phyloP scores from a whole-genome alignment of 2,329 filamentous ascomycete genomes.

The Claviceps sp. region DNA sequence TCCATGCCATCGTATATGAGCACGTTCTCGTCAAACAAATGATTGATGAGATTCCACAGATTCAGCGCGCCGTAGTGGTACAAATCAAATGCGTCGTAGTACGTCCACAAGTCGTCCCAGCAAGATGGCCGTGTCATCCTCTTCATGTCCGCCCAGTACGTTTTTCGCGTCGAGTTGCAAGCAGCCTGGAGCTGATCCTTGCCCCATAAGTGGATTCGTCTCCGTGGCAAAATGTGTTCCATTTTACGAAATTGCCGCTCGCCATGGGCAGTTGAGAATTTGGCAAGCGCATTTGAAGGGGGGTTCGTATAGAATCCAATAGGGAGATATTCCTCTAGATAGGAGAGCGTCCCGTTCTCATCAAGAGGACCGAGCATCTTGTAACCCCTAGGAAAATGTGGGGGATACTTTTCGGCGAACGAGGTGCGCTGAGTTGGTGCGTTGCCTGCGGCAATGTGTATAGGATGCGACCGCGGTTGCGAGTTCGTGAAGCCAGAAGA shows the following conservation, averaged over 20 bases:
- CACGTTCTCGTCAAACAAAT: conserved; percentile 27
- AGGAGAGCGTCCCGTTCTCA: conserved; percentile 15
- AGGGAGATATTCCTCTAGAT: conserved; percentile 23
- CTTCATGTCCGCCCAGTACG: conserved; percentile 23
- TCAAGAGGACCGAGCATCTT: conserved; percentile 17
- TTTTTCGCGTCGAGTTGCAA: conserved; percentile 25
- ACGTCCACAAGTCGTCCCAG: conserved; percentile 31
- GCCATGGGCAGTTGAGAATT: conserved; percentile 27
- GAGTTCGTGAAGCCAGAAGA: neutral
- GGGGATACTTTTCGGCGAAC: conserved; percentile 22
- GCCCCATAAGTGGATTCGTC: conserved; percentile 24
- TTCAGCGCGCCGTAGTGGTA: conserved; percentile 34
- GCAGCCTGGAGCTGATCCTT: conserved; percentile 24
- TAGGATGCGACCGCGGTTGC: neutral
- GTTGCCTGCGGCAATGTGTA: conserved; percentile 12
- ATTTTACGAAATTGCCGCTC: conserved; percentile 16
- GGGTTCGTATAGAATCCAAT: conserved; percentile 24
- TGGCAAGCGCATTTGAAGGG: conserved; percentile 16
- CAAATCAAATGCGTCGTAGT: conserved; percentile 34
- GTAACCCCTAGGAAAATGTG: conserved; percentile 22
- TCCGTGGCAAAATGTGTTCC: conserved; percentile 14
- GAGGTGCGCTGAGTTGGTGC: conserved; percentile 12
- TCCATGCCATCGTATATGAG: conserved; percentile 16
- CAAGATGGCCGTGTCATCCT: conserved; percentile 16
- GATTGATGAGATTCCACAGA: conserved; percentile 31